A percentile compares a stretch with the other conserved stretches of the same genome.
Evolutionary conservation across 169 alveolate genomes (phyloP).

Genomic region (Eimeria maxima): DNA sequence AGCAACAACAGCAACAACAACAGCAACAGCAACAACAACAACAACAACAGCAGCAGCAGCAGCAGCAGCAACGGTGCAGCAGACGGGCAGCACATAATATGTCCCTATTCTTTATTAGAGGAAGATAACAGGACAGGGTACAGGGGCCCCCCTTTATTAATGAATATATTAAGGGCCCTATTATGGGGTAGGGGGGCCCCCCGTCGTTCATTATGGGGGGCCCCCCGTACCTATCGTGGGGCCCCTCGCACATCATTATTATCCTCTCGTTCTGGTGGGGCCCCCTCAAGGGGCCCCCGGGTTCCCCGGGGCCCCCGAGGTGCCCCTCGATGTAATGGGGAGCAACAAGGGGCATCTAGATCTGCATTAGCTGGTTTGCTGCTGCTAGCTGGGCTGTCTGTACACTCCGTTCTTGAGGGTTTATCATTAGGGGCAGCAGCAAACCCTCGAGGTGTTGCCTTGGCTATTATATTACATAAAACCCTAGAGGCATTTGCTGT

Average conservation of each 20-base stretch:
- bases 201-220: too few species aligned
- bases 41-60: too few species aligned
- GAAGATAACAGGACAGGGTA: not conserved
- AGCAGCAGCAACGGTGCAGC: not conserved
- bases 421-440: constrained; percentile 63
- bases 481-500: constrained; percentile 73
- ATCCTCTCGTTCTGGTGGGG: too few species aligned
- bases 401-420: constrained; percentile 77
- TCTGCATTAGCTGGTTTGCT: constrained; percentile 26
- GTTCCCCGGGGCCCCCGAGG: too few species aligned
- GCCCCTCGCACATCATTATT: too few species aligned
- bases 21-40: too few species aligned
- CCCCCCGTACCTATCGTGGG: too few species aligned
- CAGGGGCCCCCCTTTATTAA: not conserved
- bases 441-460: constrained; percentile 48
- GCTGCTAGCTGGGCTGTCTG: constrained; percentile 74
- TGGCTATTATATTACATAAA: constrained; percentile 68
- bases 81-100: not conserved
- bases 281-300: too few species aligned
- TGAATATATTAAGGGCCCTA: not conserved
- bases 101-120: constrained; percentile 12
- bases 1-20: too few species aligned
- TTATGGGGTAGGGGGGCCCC: too few species aligned
- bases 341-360: not conserved
- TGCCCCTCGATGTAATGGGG: not conserved